These are phyloP conservation scores for Neospora caninum DNA, from an alignment of 169 alveolate species.

Conservation along the genomic window DNA sequence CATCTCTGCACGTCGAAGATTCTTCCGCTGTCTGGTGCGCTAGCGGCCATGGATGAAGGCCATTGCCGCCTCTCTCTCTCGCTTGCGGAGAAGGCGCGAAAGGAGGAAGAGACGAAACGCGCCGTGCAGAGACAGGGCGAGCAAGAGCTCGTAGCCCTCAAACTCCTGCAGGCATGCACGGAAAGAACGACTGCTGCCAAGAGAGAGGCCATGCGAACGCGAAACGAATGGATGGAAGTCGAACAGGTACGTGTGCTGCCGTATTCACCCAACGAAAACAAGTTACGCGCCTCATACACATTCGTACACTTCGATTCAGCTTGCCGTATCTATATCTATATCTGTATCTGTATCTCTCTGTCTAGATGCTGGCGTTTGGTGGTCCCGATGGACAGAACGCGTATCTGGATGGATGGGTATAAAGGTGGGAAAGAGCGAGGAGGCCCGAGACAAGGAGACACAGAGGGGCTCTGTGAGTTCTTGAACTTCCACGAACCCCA, in stretches of 20 bases:
- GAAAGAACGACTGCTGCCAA: not conserved
- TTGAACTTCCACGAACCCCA: too few relatives aligned
- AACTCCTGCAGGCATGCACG: not conserved
- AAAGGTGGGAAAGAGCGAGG: too few relatives aligned
- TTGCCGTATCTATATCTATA: too few relatives aligned
- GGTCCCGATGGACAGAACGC: too few relatives aligned
- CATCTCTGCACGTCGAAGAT: not conserved
- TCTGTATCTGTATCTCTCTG: too few relatives aligned
- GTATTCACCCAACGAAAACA: too few relatives aligned
- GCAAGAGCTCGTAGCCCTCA: not conserved
- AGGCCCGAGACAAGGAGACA: too few relatives aligned
- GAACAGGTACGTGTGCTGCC: constrained; percentile 28
- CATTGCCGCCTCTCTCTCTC: not conserved
- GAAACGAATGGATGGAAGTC: constrained; percentile 31
- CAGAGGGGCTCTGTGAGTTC: too few relatives aligned
- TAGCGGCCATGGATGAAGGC: not conserved
- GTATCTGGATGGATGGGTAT: too few relatives aligned
- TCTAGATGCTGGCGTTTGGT: not conserved
- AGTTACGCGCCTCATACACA: too few relatives aligned
- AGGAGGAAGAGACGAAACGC: not conserved
- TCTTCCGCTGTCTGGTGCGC: not conserved
- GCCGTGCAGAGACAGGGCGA: not conserved
- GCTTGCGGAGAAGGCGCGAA: not conserved
- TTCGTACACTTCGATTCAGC: too few relatives aligned
- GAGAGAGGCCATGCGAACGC: not conserved